phyloP scores from a whole-genome alignment of 768 basidiomycete genomes.

The Leccinum subtestaceum region DNA sequence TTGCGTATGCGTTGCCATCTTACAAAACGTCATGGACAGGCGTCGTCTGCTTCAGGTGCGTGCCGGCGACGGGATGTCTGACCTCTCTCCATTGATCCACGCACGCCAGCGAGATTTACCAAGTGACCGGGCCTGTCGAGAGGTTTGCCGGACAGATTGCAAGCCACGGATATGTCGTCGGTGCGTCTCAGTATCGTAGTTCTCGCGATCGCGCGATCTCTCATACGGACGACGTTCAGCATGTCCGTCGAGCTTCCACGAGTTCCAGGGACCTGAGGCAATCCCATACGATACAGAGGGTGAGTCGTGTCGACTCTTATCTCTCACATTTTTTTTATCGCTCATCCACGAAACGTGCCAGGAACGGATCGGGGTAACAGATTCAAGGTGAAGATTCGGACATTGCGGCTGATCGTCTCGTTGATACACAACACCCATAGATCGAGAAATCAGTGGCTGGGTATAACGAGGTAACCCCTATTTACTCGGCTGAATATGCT shows the following conservation, averaged over 20 bases:
- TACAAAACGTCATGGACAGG: constrained; percentile 39
- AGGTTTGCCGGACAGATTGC: constrained; percentile 87
- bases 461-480: constrained; percentile 73
- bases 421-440: constrained; percentile 38
- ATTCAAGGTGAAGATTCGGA: constrained; percentile 63
- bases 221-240: constrained; percentile 40
- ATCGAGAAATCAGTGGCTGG: constrained; percentile 84
- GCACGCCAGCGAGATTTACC: constrained; percentile 80
- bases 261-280: constrained; percentile 85
- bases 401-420: not conserved
- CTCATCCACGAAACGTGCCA: constrained; percentile 17
- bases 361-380: constrained; percentile 90
- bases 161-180: constrained; percentile 81
- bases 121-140: constrained; percentile 94
- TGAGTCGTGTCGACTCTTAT: constrained; percentile 19
- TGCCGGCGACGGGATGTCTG: too few species aligned
- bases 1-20: not conserved
- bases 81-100: not conserved
- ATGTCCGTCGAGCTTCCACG: constrained; percentile 85
- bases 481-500: not conserved
- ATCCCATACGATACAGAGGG: constrained; percentile 89
- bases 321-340: not conserved
- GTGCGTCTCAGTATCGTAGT: constrained; percentile 37
- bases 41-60: constrained; percentile 77
- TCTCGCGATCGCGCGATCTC: not conserved